These are phyloP conservation scores for Apiotrichum veenhuisii DNA, from an alignment of 1,284 basidiomycete species.

Conservation along the genomic window DNA sequence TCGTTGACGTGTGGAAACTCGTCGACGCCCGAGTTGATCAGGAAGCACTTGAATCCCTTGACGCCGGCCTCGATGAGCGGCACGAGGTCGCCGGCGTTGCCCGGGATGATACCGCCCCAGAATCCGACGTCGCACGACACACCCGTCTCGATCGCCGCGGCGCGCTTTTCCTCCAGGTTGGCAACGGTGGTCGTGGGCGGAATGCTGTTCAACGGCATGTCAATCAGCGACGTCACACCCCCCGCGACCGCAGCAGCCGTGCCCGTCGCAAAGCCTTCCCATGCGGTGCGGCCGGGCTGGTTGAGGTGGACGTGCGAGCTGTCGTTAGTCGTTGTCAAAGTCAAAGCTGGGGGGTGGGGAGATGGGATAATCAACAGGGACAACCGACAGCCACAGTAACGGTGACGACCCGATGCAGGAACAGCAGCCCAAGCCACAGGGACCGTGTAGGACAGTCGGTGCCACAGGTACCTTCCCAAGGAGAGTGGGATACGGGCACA, in stretches of 20 bases:
- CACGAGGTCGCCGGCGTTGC: constrained; percentile 58
- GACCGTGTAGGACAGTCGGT: too few species aligned
- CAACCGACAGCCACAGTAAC: too few species aligned
- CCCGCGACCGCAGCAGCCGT: constrained; percentile 82
- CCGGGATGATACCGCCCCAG: constrained; percentile 91
- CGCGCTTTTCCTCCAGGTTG: constrained; percentile 66
- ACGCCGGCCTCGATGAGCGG: constrained; percentile 72
- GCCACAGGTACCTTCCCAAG: too few species aligned
- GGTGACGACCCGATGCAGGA: too few species aligned
- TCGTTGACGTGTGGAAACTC: constrained; percentile 84
- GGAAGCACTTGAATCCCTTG: constrained; percentile 91
- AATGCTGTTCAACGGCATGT: constrained; percentile 94
- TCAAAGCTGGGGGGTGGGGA: neutral
- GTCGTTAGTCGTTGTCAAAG: neutral
- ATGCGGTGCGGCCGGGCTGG: constrained; percentile 71
- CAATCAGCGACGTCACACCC: constrained; percentile 84
- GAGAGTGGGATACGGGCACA: too few species aligned
- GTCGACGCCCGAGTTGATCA: constrained; percentile 91
- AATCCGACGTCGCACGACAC: constrained; percentile 77
- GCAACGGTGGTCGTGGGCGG: constrained; percentile 83
- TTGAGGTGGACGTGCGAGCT: constrained; percentile 90
- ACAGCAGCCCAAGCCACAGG: too few species aligned
- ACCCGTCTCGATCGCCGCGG: constrained; percentile 55
- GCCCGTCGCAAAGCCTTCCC: constrained; percentile 91
- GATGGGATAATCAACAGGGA: neutral